phyloP scores from a whole-genome alignment of 306 rosid genomes.

The Cyamopsis tetragonoloba region DNA sequence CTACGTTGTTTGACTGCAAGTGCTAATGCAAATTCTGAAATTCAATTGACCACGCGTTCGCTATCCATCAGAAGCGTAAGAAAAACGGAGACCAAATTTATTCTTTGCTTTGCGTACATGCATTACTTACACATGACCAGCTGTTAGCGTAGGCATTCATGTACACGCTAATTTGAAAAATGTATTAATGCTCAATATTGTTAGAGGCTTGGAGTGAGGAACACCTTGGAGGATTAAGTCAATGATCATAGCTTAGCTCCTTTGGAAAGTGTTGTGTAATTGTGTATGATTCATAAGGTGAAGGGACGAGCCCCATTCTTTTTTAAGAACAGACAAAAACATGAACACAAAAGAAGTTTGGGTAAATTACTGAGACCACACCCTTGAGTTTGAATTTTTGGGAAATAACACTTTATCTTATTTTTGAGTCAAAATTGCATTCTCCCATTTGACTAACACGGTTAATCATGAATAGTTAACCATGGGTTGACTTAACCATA shows the following conservation, averaged over 20 bases:
- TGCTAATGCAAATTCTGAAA: slow-evolving; percentile 4
- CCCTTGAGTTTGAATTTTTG: no score
- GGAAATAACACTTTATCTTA: no score
- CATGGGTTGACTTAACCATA: no score
- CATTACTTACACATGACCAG: not conserved
- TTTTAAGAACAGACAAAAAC: no score
- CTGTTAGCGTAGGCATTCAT: not conserved
- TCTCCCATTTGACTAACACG: no score
- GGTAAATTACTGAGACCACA: no score
- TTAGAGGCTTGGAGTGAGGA: not conserved
- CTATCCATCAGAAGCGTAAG: not conserved
- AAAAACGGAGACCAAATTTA: not conserved
- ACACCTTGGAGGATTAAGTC: slow-evolving; percentile 3
- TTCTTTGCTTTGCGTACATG: not conserved
- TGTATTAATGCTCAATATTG: not conserved
- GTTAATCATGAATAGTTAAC: no score
- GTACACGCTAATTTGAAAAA: slow-evolving; percentile 5
- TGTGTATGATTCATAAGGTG: no score
- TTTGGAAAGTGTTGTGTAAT: not conserved
- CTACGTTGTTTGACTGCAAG: slow-evolving; percentile 23
- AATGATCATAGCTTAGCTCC: not conserved
- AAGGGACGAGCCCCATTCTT: no score
- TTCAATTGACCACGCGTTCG: slow-evolving; percentile 8
- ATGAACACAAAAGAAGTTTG: not conserved
- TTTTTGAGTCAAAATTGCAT: no score